Evolutionary conservation across 176 grass and related monocot genomes (phyloP).

Genomic region (Carex cristatella): DNA sequence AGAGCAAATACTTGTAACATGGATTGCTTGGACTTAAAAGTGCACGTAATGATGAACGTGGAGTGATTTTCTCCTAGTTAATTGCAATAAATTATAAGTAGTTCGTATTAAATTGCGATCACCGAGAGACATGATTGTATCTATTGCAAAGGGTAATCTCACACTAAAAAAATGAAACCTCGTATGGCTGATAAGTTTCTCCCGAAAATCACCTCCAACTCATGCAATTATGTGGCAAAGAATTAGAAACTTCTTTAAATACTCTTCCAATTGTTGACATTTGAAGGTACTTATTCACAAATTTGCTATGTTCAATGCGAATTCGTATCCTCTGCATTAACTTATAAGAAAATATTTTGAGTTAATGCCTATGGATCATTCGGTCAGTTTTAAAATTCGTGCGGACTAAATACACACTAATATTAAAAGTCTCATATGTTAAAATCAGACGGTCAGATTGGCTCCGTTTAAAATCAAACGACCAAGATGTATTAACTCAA

Average conservation of each 20-base stretch:
- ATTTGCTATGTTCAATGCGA: not conserved
- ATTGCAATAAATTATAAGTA: not conserved
- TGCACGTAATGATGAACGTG: slow-evolving; percentile 2
- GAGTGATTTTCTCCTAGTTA: not conserved
- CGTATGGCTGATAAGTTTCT: not conserved
- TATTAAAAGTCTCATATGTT: too few species aligned
- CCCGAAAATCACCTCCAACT: not conserved
- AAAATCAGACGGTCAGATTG: too few species aligned
- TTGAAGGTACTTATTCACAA: not conserved
- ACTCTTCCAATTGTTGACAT: not conserved
- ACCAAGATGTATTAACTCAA: too few species aligned
- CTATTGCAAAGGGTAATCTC: not conserved
- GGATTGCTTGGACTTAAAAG: not conserved
- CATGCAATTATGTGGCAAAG: not conserved
- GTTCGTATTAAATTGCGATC: not conserved
- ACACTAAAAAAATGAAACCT: not conserved
- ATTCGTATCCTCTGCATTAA: too few species aligned
- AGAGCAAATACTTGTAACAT: not conserved
- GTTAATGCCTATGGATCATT: too few species aligned
- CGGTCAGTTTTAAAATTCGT: too few species aligned
- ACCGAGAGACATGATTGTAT: not conserved
- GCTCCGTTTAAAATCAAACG: too few species aligned
- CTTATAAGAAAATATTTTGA: too few species aligned
- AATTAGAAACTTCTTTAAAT: not conserved
- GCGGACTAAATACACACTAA: too few species aligned